Evolutionary conservation across 192 early-diverging fungal species (phyloP).

Genomic region (Rhizophagus prolifer): DNA sequence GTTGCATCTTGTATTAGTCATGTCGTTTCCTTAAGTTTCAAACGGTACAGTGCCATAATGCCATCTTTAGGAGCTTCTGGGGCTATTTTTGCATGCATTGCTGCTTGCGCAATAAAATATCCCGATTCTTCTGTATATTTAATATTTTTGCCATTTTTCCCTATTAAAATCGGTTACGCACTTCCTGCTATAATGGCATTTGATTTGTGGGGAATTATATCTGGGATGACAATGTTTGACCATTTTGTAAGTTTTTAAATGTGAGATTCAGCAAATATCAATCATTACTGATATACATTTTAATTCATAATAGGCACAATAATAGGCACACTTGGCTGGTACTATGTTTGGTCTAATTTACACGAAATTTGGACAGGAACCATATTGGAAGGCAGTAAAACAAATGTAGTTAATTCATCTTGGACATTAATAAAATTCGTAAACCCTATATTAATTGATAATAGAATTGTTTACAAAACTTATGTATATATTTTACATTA

Average conservation of each 20-base stretch:
- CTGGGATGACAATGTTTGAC: constrained; percentile 73
- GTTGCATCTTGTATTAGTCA: constrained; percentile 69
- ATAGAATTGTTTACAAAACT: too few relatives aligned
- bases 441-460: too few relatives aligned
- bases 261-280: background rate
- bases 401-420: background rate
- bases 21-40: constrained; percentile 45
- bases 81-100: constrained; percentile 72
- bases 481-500: too few relatives aligned
- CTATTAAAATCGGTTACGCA: constrained; percentile 56
- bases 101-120: constrained; percentile 54
- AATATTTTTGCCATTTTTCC: constrained; percentile 60
- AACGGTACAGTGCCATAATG: constrained; percentile 44
- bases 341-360: constrained; percentile 62
- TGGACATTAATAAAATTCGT: too few relatives aligned
- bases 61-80: constrained; percentile 83
- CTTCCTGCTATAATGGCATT: constrained; percentile 68
- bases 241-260: constrained; percentile 62
- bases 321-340: constrained; percentile 66
- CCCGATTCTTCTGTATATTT: constrained; percentile 59
- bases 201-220: constrained; percentile 72
- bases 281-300: background rate
- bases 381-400: constrained; percentile 34
- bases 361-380: constrained; percentile 47
- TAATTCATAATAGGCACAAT: constrained; percentile 49